phyloP scores from a whole-genome alignment of 805 yeast species.

The Teunomyces tritomae region DNA sequence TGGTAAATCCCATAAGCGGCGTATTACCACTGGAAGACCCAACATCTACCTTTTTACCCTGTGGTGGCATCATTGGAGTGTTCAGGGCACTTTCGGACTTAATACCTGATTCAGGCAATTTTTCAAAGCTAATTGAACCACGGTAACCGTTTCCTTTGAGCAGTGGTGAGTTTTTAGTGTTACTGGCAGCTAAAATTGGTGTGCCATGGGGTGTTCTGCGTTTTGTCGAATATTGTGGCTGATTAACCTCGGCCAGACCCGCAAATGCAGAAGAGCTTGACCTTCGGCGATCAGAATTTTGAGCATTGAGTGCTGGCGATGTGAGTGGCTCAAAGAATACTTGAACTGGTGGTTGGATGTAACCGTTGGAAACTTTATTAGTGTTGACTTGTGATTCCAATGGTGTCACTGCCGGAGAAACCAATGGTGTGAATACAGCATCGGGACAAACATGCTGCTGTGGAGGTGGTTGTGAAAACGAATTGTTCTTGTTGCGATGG shows the following conservation, averaged over 20 bases:
- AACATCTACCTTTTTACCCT: constrained; percentile 26
- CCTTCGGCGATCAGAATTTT: constrained; percentile 27
- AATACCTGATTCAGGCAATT: constrained; percentile 28
- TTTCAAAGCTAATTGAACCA: constrained; percentile 17
- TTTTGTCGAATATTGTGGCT: constrained; percentile 15
- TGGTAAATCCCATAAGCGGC: constrained; percentile 45
- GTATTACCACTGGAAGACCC: constrained; percentile 18
- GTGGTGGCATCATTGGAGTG: constrained; percentile 41
- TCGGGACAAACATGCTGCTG: constrained; percentile 48
- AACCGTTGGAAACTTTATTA: constrained; percentile 10
- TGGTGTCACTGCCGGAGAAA: constrained; percentile 75
- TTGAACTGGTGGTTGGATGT: constrained; percentile 21
- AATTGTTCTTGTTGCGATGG: constrained; percentile 25
- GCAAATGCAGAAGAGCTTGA: constrained; percentile 30
- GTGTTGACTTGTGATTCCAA: constrained; percentile 36
- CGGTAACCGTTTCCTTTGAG: constrained; percentile 1
- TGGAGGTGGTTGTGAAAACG: constrained; percentile 15
- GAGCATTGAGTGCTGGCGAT: constrained; percentile 65
- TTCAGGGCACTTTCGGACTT: constrained; percentile 7
- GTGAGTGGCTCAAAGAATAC: constrained; percentile 53
- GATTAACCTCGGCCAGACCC: constrained; percentile 8
- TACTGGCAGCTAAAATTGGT: constrained; percentile 32
- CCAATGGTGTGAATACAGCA: constrained; percentile 69
- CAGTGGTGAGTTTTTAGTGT: constrained; percentile 1
- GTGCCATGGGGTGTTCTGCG: constrained; percentile 46